A percentile compares a stretch with the other conserved stretches of the same genome.
These are phyloP conservation scores for Huntiella savannae DNA, from an alignment of 2,329 filamentous ascomycete species.

Conservation along the genomic window DNA sequence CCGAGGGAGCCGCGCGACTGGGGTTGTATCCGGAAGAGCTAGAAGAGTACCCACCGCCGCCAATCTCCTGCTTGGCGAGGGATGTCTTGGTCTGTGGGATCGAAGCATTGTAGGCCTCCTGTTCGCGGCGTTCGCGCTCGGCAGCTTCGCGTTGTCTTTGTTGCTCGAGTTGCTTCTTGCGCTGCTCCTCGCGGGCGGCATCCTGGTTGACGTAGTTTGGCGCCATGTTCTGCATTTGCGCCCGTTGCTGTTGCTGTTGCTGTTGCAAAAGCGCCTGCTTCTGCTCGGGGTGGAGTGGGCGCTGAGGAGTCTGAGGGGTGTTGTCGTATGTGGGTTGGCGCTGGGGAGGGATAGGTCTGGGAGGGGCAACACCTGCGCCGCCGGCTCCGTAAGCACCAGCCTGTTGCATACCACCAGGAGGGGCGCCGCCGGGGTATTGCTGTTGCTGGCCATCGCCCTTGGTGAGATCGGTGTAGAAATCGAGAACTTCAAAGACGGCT, in stretches of 20 bases:
- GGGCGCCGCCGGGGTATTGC: conserved; percentile 33
- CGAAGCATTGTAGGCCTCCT: conserved; percentile 78
- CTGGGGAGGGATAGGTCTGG: conserved; percentile 31
- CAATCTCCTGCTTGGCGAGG: conserved; percentile 77
- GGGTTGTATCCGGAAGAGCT: conserved; percentile 56
- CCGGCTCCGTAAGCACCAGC: conserved; percentile 40
- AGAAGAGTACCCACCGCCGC: conserved; percentile 30
- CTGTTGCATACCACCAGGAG: conserved; percentile 50
- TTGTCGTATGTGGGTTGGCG: conserved; percentile 22
- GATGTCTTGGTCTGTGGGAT: conserved; percentile 65
- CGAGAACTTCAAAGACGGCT: conserved; percentile 60
- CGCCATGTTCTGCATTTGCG: conserved; percentile 38
- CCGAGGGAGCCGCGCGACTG: conserved; percentile 62
- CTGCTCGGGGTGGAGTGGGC: conserved; percentile 8
- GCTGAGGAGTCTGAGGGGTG: conserved; percentile 4
- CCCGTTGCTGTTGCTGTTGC: conserved; percentile 30
- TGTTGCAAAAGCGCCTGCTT: conserved; percentile 23
- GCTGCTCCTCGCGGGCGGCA: conserved; percentile 34
- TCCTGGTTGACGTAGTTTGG: conserved; percentile 34
- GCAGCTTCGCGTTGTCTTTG: conserved; percentile 38
- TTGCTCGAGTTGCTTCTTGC: conserved; percentile 42
- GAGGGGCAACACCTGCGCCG: conserved; percentile 44
- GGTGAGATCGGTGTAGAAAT: conserved; percentile 71
- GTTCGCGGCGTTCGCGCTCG: conserved; percentile 53
- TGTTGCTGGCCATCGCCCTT: conserved; percentile 55